Conservation (phyloP, 78 protist species). For the Bodo saltans region DNA sequence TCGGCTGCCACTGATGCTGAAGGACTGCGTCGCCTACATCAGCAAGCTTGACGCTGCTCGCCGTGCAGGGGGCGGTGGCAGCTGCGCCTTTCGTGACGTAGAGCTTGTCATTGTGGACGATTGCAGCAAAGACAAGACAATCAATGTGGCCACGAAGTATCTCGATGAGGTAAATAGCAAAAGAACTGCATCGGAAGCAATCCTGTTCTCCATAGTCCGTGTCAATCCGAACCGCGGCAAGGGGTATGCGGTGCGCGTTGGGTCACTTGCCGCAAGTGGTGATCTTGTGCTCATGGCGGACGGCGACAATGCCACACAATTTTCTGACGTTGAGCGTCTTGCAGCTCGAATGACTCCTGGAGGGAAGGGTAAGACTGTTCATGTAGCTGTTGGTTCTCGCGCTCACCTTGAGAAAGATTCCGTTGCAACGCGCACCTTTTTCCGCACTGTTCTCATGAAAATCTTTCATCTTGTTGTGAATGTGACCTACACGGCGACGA, state of each 20-base stretch:
- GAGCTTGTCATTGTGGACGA: slow-evolving; percentile 28
- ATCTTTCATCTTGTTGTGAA: neutral
- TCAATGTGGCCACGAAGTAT: neutral
- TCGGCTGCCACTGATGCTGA: neutral
- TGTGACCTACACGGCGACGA: neutral
- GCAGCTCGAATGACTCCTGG: neutral
- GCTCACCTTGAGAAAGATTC: slow-evolving; percentile 30
- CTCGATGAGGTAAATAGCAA: neutral
- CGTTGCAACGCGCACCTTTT: neutral
- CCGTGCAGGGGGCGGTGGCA: neutral
- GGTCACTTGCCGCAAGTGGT: slow-evolving; percentile 29
- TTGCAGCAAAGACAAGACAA: neutral
- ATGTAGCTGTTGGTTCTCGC: slow-evolving; percentile 26
- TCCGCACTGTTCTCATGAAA: slow-evolving; percentile 6
- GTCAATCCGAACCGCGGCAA: slow-evolving; percentile 34
- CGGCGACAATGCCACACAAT: slow-evolving; percentile 53
- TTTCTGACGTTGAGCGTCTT: slow-evolving; percentile 19
- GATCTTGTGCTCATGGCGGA: slow-evolving; percentile 45
- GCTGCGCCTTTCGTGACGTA: neutral
- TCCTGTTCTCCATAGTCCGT: neutral
- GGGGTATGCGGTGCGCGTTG: slow-evolving; percentile 22
- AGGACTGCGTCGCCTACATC: neutral
- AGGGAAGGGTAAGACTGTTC: neutral
- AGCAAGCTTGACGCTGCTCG: neutral
- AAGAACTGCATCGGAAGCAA: neutral